These are phyloP conservation scores for Termitomyces sp. DNA, from an alignment of 768 basidiomycete species.

Conservation along the genomic window DNA sequence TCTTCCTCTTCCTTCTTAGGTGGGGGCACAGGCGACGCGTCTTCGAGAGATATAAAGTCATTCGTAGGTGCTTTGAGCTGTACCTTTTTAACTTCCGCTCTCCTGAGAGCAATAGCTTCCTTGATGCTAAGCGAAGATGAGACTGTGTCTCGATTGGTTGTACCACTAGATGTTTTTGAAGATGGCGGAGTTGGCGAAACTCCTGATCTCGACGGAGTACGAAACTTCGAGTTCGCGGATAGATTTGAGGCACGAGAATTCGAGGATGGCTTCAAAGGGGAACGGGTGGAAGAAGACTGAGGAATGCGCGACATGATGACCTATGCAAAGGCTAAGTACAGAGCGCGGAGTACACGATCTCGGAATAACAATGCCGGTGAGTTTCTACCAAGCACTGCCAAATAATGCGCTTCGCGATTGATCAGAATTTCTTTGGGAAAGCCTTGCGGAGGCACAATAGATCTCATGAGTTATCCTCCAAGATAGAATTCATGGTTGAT, in stretches of 20 bases:
- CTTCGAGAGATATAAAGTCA: conserved; percentile 39
- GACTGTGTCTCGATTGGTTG: conserved; percentile 4
- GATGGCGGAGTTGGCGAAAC: conserved; percentile 13
- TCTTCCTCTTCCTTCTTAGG: conserved; percentile 38
- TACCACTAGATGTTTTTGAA: conserved; percentile 5
- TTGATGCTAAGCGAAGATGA: conserved; percentile 46
- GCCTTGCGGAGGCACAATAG: too few relatives aligned
- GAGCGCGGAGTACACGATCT: background rate
- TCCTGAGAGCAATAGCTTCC: conserved; percentile 73
- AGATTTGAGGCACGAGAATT: conserved; percentile 18
- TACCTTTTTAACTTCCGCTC: conserved; percentile 73
- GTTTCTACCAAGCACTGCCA: background rate
- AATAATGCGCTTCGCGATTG: background rate
- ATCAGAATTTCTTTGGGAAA: too few relatives aligned
- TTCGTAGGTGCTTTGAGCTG: conserved; percentile 24
- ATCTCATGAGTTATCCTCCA: too few relatives aligned
- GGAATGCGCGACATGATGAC: conserved; percentile 29
- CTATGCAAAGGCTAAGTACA: background rate
- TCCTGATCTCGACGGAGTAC: conserved; percentile 18
- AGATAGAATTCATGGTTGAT: too few relatives aligned
- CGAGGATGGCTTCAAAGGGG: conserved; percentile 21
- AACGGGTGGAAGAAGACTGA: conserved; percentile 23
- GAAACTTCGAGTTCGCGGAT: conserved; percentile 12
- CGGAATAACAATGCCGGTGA: background rate
- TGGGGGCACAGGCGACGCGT: conserved; percentile 34